Percentiles rank a stretch among this genome's conserved stretches.
phyloP scores from a whole-genome alignment of 768 basidiomycete genomes.

The Termitomyces sp. region DNA sequence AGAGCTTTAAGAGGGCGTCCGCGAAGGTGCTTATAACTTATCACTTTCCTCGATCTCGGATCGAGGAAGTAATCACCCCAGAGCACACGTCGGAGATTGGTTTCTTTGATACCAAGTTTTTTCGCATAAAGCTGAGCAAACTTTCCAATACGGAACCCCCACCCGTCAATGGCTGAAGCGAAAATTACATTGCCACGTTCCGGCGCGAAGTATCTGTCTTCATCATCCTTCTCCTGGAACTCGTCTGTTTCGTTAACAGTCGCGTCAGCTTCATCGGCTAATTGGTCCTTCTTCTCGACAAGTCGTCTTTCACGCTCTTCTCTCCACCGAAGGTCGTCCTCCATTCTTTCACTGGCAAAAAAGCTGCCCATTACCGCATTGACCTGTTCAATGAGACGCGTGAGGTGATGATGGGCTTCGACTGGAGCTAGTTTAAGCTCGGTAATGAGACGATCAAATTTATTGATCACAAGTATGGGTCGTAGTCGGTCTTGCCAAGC shows the following conservation, averaged over 20 bases:
- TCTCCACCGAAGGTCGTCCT: conserved; percentile 90
- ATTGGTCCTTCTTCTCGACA: conserved; percentile 66
- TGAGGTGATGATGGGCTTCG: conserved; percentile 94
- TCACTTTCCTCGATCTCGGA: conserved; percentile 90
- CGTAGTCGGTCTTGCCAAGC: conserved; percentile 87
- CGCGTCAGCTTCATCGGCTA: conserved; percentile 63
- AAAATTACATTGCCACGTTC: conserved; percentile 96
- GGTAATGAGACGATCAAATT: conserved; percentile 89
- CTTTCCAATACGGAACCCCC: conserved; percentile 93
- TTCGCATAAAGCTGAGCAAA: conserved; percentile 91
- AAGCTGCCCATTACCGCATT: conserved; percentile 98
- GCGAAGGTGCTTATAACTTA: conserved; percentile 85
- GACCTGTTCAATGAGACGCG: conserved; percentile 91
- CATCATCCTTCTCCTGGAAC: conserved; percentile 95
- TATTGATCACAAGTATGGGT: conserved; percentile 96
- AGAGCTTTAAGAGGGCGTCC: conserved; percentile 89
- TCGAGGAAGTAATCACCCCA: conserved; percentile 99
- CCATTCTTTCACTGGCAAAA: conserved; percentile 94
- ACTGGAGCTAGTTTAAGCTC: conserved; percentile 88
- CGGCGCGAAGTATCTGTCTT: conserved; percentile 96
- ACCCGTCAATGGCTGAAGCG: conserved; percentile 93
- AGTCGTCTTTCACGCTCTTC: conserved; percentile 87
- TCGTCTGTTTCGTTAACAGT: conserved; percentile 55
- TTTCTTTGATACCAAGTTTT: conserved; percentile 89
- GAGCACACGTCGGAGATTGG: conserved; percentile 76